Percentiles rank a stretch among this genome's conserved stretches.
phyloP scores from a whole-genome alignment of 2,329 filamentous ascomycete genomes.

The Epichloe festucae region DNA sequence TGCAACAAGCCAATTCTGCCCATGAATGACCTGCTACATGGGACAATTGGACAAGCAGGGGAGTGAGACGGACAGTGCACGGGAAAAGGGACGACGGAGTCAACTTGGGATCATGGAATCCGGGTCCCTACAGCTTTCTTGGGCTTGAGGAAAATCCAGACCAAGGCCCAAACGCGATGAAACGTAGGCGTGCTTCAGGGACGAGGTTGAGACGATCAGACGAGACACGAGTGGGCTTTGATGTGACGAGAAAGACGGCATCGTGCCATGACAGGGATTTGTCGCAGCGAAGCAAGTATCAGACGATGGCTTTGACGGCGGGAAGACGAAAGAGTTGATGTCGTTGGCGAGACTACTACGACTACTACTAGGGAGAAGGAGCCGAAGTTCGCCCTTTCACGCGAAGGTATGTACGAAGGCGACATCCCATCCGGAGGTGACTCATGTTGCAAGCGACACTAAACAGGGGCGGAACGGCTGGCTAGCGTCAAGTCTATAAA shows the following conservation, averaged over 20 bases:
- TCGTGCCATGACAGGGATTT: too few relatives aligned
- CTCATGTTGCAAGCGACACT: too few relatives aligned
- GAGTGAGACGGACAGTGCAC: neutral
- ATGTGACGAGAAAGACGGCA: too few relatives aligned
- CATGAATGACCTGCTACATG: neutral
- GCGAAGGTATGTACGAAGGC: too few relatives aligned
- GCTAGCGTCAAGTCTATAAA: too few relatives aligned
- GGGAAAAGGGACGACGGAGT: neutral
- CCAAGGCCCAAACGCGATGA: neutral
- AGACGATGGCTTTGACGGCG: too few relatives aligned
- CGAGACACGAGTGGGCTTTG: neutral
- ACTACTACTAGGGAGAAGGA: neutral
- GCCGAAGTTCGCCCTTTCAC: neutral
- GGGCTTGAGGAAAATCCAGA: neutral
- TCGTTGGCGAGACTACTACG: too few relatives aligned
- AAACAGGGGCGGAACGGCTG: too few relatives aligned
- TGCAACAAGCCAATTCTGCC: neutral
- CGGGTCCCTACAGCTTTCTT: neutral
- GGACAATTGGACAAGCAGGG: neutral
- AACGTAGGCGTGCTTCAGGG: constrained; percentile 2
- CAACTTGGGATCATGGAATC: neutral
- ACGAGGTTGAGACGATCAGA: neutral
- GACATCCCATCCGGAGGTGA: too few relatives aligned
- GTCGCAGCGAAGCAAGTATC: too few relatives aligned
- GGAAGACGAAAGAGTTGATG: too few relatives aligned